Conservation (phyloP, 768 basidiomycete genomes). For the Suillus discolor region DNA sequence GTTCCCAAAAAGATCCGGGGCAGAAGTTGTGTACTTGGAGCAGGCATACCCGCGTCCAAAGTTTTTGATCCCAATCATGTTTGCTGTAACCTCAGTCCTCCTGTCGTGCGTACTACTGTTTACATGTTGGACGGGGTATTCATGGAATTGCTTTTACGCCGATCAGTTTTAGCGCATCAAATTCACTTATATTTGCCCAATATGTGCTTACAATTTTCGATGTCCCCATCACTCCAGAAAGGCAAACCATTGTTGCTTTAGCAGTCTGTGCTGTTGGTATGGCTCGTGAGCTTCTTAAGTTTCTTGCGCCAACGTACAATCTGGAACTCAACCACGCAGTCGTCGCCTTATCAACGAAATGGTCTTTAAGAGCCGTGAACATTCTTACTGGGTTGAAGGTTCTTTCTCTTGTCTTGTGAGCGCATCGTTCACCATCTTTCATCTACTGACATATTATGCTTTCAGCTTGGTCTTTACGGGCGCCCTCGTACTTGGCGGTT, state of each 20-base stretch:
- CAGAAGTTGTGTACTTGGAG: conserved; percentile 50
- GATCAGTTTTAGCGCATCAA: conserved; percentile 22
- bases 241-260: conserved; percentile 24
- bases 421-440: neutral
- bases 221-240: conserved; percentile 18
- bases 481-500: conserved; percentile 26
- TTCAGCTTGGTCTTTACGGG: conserved; percentile 28
- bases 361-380: conserved; percentile 28
- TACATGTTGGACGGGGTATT: neutral
- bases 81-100: conserved; percentile 37
- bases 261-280: conserved; percentile 24
- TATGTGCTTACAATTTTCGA: conserved; percentile 24
- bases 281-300: conserved; percentile 15
- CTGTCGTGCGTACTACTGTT: conserved; percentile 22
- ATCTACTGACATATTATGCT: neutral
- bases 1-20: conserved; percentile 52
- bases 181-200: conserved; percentile 29
- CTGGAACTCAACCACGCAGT: conserved; percentile 12
- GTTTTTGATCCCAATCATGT: conserved; percentile 42
- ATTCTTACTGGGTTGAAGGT: conserved; percentile 26
- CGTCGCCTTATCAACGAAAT: conserved; percentile 31
- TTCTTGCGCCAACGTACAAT: neutral
- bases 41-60: conserved; percentile 22
- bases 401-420: conserved; percentile 23
- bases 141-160: neutral